Evolutionary conservation across 2,329 filamentous ascomycete species (phyloP).

Genomic region (Curvularia hawaiiensis): DNA sequence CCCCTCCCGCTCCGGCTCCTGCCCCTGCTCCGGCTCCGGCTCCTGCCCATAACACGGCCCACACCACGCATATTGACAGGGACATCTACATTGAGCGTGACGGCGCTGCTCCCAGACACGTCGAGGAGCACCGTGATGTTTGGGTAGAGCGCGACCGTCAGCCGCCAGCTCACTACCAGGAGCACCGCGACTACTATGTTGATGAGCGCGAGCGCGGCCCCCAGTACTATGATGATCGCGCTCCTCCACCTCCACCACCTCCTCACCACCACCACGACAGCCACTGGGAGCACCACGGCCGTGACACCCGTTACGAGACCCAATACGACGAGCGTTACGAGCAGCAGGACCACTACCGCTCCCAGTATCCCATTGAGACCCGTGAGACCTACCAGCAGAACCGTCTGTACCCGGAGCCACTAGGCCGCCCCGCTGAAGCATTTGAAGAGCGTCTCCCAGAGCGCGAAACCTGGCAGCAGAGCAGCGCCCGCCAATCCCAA

Average conservation of each 20-base stretch:
- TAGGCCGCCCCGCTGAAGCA: conserved; percentile 40
- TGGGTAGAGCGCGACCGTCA: conserved; percentile 38
- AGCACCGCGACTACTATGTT: conserved; percentile 34
- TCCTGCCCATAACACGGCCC: conserved; percentile 14
- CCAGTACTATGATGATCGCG: conserved; percentile 34
- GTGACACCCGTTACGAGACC: conserved; percentile 20
- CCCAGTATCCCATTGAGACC: conserved; percentile 25
- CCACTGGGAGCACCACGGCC: conserved; percentile 27
- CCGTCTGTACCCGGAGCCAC: conserved; percentile 27
- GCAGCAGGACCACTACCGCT: conserved; percentile 26
- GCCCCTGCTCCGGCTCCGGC: background rate
- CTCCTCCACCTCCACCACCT: conserved; percentile 5
- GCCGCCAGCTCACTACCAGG: conserved; percentile 28
- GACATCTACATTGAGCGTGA: conserved; percentile 39
- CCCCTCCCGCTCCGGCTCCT: conserved; percentile 13
- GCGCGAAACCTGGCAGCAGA: conserved; percentile 43
- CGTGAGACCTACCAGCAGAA: conserved; percentile 13
- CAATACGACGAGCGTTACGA: conserved; percentile 32
- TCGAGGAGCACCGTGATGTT: conserved; percentile 40
- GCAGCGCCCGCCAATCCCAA: conserved; percentile 21
- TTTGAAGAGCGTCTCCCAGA: conserved; percentile 46
- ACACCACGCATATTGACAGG: conserved; percentile 35
- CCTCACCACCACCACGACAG: conserved; percentile 18
- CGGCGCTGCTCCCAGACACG: conserved; percentile 23
- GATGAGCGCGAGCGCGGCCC: conserved; percentile 28